A percentile compares a stretch with the other conserved stretches of the same genome.
Evolutionary conservation across 2,329 filamentous ascomycete genomes (phyloP).

Genomic region (Aspergillus japonicus): DNA sequence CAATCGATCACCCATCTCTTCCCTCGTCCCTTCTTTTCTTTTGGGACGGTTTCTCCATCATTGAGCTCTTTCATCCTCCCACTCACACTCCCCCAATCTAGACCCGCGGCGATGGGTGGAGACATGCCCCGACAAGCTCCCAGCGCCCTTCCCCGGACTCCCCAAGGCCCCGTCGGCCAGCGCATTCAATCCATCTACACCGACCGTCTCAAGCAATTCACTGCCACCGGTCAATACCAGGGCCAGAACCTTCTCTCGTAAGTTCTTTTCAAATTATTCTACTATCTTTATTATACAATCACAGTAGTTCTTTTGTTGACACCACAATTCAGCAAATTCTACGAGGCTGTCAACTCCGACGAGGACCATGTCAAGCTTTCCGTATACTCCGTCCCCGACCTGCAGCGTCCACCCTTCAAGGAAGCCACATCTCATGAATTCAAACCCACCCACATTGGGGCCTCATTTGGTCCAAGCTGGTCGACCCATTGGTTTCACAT

Average conservation of each 20-base stretch:
- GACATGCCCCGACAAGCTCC: conserved; percentile 31
- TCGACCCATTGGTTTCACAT: conserved; percentile 97
- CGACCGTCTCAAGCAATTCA: conserved; percentile 79
- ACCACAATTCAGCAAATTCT: conserved; percentile 60
- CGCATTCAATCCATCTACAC: conserved; percentile 83
- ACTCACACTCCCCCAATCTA: neutral
- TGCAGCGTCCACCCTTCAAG: conserved; percentile 78
- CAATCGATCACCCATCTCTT: neutral
- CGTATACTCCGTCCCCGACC: conserved; percentile 79
- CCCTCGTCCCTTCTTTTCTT: neutral
- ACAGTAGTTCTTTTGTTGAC: neutral
- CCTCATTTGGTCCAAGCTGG: conserved; percentile 90
- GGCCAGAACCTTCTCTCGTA: conserved; percentile 71
- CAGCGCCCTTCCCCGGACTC: conserved; percentile 51
- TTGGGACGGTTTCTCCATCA: neutral
- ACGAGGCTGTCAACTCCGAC: conserved; percentile 66
- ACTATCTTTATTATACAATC: too few species aligned
- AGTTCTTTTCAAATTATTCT: conserved; percentile 26
- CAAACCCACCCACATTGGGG: conserved; percentile 69
- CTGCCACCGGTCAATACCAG: conserved; percentile 73
- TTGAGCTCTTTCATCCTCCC: neutral
- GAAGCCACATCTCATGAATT: conserved; percentile 79
- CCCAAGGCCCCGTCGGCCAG: conserved; percentile 63
- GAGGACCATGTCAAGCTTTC: conserved; percentile 77
- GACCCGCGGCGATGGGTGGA: conserved; percentile 24